Evolutionary conservation across 495 filamentous ascomycete genomes (phyloP), one percentile per base, ranked within the genome.

Genomic region (Penicillium antarcticum): DNA sequence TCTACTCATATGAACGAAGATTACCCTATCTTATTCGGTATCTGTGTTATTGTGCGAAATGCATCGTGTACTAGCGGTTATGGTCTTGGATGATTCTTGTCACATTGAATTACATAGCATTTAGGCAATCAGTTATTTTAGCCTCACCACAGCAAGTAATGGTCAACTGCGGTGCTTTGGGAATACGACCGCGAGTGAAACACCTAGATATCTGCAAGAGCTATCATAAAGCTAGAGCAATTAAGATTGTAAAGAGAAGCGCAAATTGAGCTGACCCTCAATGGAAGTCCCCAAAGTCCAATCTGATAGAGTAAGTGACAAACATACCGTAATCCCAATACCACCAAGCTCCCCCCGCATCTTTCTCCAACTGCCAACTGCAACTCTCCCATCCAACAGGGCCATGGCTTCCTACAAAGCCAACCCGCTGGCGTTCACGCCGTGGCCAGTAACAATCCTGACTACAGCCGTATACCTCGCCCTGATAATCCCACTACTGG

Each of bases 371-470:
- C 57, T 52, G 21, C 21, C 52, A 57, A 56, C 61, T 53, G 40
- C 52, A 51, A 52, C 50, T 51, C 44, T 16, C 44, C 45, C 36
- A 48, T 39, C 21, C 18, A 32, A 34, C 39, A 45, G 49, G 61
- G 58, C 49, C 46, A 65, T 73, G 71, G 66, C 70, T 63, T 54
- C 56, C 50, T 40, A 53, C 35, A 68, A 59, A 42, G 65, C 62
- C 58, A 84, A 84, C 51, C 83, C 82, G 16, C 61, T 87, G 56
- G 79, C 75, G 17, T 88, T 88, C 60, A 77, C 73, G 43, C 78
- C 86, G 29, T 77, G 82, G 57, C 81, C 85, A 13, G 88, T 92
- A 9, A 90, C 86, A 10, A 73, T 91, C 48, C 81, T 89, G 71
- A 83, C 82, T 11, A 80, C 84, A 2, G 56, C 82, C 54, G 75